phyloP scores from a whole-genome alignment of 169 alveolate genomes.

The Cryptosporidium baileyi region DNA sequence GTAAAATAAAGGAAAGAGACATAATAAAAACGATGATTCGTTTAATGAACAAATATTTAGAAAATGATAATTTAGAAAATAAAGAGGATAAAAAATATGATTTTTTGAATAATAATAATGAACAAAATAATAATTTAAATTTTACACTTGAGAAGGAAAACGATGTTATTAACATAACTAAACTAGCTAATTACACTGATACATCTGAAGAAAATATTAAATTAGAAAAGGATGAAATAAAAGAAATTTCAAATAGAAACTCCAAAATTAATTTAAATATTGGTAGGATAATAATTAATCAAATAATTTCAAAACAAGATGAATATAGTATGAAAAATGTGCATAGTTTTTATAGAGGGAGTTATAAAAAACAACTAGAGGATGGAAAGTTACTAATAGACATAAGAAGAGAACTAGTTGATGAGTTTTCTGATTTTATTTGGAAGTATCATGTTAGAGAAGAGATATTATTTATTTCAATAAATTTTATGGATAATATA shows the following conservation, averaged over 20 bases:
- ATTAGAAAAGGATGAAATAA: slow-evolving; percentile 8
- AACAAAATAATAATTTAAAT: not conserved
- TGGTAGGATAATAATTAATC: slow-evolving; percentile 8
- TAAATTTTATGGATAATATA: slow-evolving; percentile 42
- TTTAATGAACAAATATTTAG: not conserved
- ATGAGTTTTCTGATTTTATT: slow-evolving; percentile 19
- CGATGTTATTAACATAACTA: not conserved
- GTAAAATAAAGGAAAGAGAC: too few species aligned
- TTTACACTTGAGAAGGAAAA: not conserved
- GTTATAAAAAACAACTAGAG: slow-evolving; percentile 16
- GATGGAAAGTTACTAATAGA: not conserved
- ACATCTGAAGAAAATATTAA: not conserved
- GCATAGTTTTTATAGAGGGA: slow-evolving; percentile 4
- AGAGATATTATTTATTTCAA: slow-evolving; percentile 29
- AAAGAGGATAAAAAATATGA: not conserved
- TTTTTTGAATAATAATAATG: not conserved
- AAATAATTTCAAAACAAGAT: slow-evolving; percentile 1
- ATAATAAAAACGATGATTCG: too few species aligned
- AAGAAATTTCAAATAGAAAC: not conserved
- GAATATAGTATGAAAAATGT: slow-evolving; percentile 14
- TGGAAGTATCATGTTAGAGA: slow-evolving; percentile 49
- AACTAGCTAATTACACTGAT: not conserved
- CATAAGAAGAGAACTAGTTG: slow-evolving; percentile 34
- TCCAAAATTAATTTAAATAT: not conserved
- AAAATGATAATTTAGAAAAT: not conserved